These are phyloP conservation scores for Dichotomopilus funicola DNA, from an alignment of 2,329 filamentous ascomycete genomes.

Conservation along the genomic window DNA sequence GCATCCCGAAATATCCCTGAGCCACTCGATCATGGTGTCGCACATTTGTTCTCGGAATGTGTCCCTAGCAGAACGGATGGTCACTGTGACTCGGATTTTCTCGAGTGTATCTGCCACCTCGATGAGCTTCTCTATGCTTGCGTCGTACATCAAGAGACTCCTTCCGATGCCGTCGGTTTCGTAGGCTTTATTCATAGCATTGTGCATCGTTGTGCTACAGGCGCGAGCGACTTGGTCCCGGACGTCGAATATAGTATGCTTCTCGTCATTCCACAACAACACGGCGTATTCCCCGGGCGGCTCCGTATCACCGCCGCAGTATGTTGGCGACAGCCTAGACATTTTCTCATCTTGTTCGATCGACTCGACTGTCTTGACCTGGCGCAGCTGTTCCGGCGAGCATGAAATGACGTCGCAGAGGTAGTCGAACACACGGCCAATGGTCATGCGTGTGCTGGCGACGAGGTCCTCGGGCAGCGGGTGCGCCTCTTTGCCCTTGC, in stretches of 20 bases:
- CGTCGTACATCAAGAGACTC: constrained; percentile 72
- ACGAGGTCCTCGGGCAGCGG: constrained; percentile 68
- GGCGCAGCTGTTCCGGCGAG: constrained; percentile 86
- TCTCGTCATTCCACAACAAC: constrained; percentile 96
- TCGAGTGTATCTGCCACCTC: constrained; percentile 80
- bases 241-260: constrained; percentile 91
- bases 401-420: constrained; percentile 97
- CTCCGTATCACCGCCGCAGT: constrained; percentile 63
- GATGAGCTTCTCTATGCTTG: constrained; percentile 66
- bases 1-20: constrained; percentile 86
- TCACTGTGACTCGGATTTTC: constrained; percentile 92
- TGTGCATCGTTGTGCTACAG: constrained; percentile 64
- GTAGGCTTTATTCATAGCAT: constrained; percentile 69
- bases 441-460: constrained; percentile 74
- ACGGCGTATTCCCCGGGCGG: constrained; percentile 72
- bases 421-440: constrained; percentile 82
- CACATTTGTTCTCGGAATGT: constrained; percentile 99
- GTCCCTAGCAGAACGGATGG: constrained; percentile 85
- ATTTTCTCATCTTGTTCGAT: constrained; percentile 75
- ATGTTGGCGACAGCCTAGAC: constrained; percentile 69
- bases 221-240: constrained; percentile 83
- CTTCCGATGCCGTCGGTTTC: constrained; percentile 87
- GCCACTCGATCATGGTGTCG: constrained; percentile 94
- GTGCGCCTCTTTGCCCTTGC: constrained; percentile 54
- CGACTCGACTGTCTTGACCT: constrained; percentile 74